Base-by-base conservation (phyloP, 306 rosid genomes). In the Neltuma alba region DNA sequence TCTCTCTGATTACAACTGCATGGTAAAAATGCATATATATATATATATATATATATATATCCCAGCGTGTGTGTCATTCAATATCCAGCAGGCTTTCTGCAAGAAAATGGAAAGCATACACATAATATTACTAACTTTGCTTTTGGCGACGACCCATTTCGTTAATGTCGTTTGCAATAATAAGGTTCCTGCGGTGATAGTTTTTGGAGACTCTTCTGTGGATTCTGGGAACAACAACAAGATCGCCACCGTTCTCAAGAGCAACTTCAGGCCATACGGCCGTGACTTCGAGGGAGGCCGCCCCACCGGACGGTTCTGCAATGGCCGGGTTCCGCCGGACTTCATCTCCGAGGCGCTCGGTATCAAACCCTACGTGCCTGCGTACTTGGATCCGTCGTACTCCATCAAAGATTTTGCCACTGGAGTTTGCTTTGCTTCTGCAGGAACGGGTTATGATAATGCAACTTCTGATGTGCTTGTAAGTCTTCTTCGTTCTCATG, bases 401-500 rank as follows among this genome's bases (percentile, higher is more conserved):
- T 85, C 78, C 38, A 92, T 94, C 4, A 44, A 91, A 0, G 94
- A 92, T 85, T 94, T 92, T 55, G 94, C 88, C 21, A 87, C 87
- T 21, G 97, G 98, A 0, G 96, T 94, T 85, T 88, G 96, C 37
- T 94, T 94, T 83, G 98, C 96, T 48, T 94, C 98, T 65, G 98
- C 98, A 33, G 89, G 89, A 80, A 86, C 89, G 76, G 89, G 89
- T 0, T 86, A 83, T 62, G 89, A 86, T 69, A 86, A 91, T 77
- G 88, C 88, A 7, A 94, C 98, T 85, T 76, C 98, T 3, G 68
- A 61, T 72, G 96, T 94, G 12, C 78, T 94, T 8, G 98, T 94
- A 90, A 55, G 93, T 85, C 0, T 21, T 60, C 7, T 3, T 13
- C 18, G 18, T 42, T 42, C 45, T 41, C 13, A 44, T 13, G 48